These are phyloP conservation scores for Barnettozyma populi DNA, from an alignment of 805 yeast genomes.

Conservation along the genomic window DNA sequence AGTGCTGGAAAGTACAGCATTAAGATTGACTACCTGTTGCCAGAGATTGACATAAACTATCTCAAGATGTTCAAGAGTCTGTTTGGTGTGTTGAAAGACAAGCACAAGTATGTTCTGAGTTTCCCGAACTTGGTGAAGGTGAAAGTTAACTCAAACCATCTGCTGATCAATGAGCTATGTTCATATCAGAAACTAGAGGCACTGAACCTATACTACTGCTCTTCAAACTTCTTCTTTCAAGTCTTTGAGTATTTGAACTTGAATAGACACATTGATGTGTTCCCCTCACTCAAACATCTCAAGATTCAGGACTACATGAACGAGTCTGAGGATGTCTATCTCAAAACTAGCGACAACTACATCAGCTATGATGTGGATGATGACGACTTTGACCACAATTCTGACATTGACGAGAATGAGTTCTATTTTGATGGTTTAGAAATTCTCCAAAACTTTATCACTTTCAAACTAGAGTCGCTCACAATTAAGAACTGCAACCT, in stretches of 20 bases:
- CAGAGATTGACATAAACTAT: conserved; percentile 16
- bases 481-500: conserved; percentile 21
- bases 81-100: conserved; percentile 9
- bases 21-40: conserved; percentile 10
- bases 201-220: conserved; percentile 21
- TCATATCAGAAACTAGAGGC: conserved; percentile 11
- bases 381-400: conserved; percentile 29
- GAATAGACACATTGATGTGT: conserved; percentile 6
- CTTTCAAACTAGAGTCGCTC: conserved; percentile 10
- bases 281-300: conserved; percentile 15
- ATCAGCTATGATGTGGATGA: conserved; percentile 16
- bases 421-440: conserved; percentile 33
- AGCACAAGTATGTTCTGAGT: neutral
- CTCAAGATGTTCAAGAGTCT: conserved; percentile 21
- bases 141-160: conserved; percentile 21
- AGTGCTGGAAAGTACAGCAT: conserved; percentile 8
- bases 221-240: conserved; percentile 21
- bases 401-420: conserved; percentile 30
- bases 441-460: conserved; percentile 18
- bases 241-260: conserved; percentile 17
- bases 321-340: conserved; percentile 22
- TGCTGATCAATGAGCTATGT: conserved; percentile 9
- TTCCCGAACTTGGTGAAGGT: conserved; percentile 13
- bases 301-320: conserved; percentile 25
- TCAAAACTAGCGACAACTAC: conserved; percentile 18